Base-by-base conservation (phyloP, 2,329 filamentous ascomycete genomes). In the Monilinia vaccinii-corymbosi region DNA sequence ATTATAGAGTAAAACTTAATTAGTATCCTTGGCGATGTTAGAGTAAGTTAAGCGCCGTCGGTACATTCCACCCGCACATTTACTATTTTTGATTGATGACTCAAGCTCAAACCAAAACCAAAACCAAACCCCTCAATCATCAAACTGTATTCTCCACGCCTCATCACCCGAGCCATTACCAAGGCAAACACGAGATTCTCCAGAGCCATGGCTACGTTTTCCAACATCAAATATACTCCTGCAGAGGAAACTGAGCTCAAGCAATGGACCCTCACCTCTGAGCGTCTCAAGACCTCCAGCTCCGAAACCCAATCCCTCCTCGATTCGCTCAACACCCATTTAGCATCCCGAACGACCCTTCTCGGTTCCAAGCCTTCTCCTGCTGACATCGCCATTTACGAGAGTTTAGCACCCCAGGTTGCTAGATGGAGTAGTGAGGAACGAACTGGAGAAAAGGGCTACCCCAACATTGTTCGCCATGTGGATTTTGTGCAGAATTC, bases 401-500 rank as follows among this genome's bases (percentile, higher is more conserved):
- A 88, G 65, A 81, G 86, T 58, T 80, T 96, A 38, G 87, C 87
- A 1, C 88, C 91, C 14, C 72, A 87, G 44, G 89, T 96, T 62
- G 83, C 87, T 71, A 79, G 80, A 65, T 97, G 93, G 93, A 83
- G 82, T 2, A 76, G 87, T 50, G 91, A 97, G 77, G 84, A 96
- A 81, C 85, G 89, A 71, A 96, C 93, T 25, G 93, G 93, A 64
- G 85, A 96, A 77, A 81, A 91, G 65, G 93, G 93, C 63, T 87
- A 88, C 74, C 92, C 95, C 64, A 86, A 97, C 76, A 88, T 97
- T 66, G 89, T 97, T 61, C 89, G 93, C 66, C 88, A 90, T 73
- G 76, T 97, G 71, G 93, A 97, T 77, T 96, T 97, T 73, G 89
- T 97, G 65, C 93, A 97, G 79, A 96, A 96, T 78, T 87, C 89